Base-by-base conservation (phyloP, 2,329 filamentous ascomycete genomes). In the Penicillium digitatum region DNA sequence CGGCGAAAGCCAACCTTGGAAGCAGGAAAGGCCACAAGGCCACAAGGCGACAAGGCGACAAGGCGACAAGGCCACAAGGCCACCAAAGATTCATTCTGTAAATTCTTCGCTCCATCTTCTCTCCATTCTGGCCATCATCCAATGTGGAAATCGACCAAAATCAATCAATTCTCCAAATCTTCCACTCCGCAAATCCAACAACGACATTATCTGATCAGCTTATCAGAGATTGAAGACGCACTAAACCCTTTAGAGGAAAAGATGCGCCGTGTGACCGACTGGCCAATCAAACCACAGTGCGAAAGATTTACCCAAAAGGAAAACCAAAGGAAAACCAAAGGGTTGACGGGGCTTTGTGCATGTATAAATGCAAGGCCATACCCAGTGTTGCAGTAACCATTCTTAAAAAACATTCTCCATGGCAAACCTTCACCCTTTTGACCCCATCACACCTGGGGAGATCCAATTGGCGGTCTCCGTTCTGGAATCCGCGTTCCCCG, bases 381-480 rank as follows among this genome's bases (percentile, higher is more conserved):
- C 49, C 49, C 49, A n/a, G 5, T n/a, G 8, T 35, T 34, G 35
- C 24, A 27, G 32, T 26, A 18, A 18, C 4, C 2, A 29, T 27
- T 12, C 32, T 18, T 34, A 42, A 54, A 3, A 26, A 45, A 38
- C n/a, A 52, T 38, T 22, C 39, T 62, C 38, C 27, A 66, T 63
- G 62, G 44, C 67, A 24, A 59, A 57, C 38, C 58, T 69, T 34
- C 74, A 76, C 61, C 74, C 74, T 11, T 75, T 76, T 52, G 73
- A 75, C 57, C 72, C 73, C 18, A 68, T 75, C 44, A 72, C 70
- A 14, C 70, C 73, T 20, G 67, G 59, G 50, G 74, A 76, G 54
- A 75, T 76, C 56, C 67, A 69, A 55, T 55, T 75, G 52, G 72
- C 71, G n/a, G 72, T 71, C 18, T 70, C 69, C 51, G 61, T 76